A percentile compares a stretch with the other conserved stretches of the same genome.
Evolutionary conservation across 2,329 filamentous ascomycete genomes (phyloP).

Genomic region (Pyricularia sp.): DNA sequence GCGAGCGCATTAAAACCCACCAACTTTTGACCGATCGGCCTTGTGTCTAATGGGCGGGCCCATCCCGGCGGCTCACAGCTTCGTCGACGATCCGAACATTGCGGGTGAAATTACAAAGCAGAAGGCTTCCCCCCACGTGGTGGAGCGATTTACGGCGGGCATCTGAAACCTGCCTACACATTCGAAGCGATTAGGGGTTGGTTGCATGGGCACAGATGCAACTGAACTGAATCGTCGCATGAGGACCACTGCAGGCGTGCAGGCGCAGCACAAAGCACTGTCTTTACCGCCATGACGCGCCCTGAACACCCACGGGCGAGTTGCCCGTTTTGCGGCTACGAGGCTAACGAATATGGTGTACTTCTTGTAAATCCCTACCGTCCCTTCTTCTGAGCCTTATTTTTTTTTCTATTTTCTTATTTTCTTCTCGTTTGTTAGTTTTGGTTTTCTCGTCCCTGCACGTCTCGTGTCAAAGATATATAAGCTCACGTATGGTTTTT

Average conservation of each 20-base stretch:
- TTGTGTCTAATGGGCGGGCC: not conserved
- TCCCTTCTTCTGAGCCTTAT: not conserved
- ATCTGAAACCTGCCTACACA: not conserved
- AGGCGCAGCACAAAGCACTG: not conserved
- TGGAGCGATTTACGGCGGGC: not conserved
- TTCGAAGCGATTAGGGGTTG: not conserved
- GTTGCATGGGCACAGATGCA: not conserved
- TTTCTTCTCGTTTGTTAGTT: not conserved
- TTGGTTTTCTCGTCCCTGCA: not conserved
- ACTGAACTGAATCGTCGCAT: not conserved
- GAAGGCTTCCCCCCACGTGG: too few relatives aligned
- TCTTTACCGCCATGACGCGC: not conserved
- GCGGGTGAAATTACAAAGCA: not conserved
- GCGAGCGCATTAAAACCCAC: not conserved
- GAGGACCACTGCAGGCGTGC: not conserved
- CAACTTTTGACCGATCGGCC: not conserved
- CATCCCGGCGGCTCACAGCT: not conserved
- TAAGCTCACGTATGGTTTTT: not conserved
- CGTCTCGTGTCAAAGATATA: not conserved
- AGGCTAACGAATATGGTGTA: constrained; percentile 22
- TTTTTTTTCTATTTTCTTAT: not conserved
- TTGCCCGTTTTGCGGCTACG: constrained; percentile 28
- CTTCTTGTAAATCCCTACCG: constrained; percentile 17
- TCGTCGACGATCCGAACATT: not conserved
- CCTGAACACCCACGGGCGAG: not conserved